Evolutionary conservation across 2,329 filamentous ascomycete species (phyloP), one percentile per base, ranked within the genome.

Genomic region (Aspergillus alliaceus): DNA sequence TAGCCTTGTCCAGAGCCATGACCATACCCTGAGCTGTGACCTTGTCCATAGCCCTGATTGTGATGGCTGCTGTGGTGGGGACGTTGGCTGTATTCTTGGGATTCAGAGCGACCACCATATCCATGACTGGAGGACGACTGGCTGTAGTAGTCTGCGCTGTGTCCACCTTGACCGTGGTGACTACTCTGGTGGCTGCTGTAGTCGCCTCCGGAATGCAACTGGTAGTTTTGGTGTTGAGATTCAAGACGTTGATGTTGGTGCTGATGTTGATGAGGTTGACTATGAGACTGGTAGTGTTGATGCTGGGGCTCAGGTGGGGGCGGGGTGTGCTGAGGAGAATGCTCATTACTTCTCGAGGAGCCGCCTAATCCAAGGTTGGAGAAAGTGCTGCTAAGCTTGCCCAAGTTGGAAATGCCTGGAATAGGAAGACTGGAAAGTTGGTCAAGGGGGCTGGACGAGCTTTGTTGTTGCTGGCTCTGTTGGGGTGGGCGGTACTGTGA

Each of bases 331-430:
- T 51, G 22, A 8, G 49, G 31, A 20, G 27, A 22, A 11, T 24
- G 11, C n/a, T 50, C 37, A 31, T 68, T 50, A 2, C 65, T 62
- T 32, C 68, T 62, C 15, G 62, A 63, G 11, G 63, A 59, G 2
- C 69, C 68, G 22, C 69, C 67, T 4, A 70, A 64, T 20, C 68
- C 60, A 27, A 73, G 62, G 51, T 61, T 63, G 3, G 72, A 69
- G 44, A 73, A 64, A 6, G 65, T 69, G 39, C 66, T 68, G 32
- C 68, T 68, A 7, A 74, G 60, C 50, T 75, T 76, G 49, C 66
- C 66, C 22, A 77, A 37, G 12, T 73, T 74, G 6, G 73, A 75
- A 34, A 76, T 69, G 7, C 75, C 75, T 1, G 72, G 71, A 44
- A 75, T 75, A 24, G 70, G 70, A 9, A 75, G 65, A 35, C 63